Conservation (phyloP, 2,329 filamentous ascomycete species). For the Amauroascus verrucosus region DNA sequence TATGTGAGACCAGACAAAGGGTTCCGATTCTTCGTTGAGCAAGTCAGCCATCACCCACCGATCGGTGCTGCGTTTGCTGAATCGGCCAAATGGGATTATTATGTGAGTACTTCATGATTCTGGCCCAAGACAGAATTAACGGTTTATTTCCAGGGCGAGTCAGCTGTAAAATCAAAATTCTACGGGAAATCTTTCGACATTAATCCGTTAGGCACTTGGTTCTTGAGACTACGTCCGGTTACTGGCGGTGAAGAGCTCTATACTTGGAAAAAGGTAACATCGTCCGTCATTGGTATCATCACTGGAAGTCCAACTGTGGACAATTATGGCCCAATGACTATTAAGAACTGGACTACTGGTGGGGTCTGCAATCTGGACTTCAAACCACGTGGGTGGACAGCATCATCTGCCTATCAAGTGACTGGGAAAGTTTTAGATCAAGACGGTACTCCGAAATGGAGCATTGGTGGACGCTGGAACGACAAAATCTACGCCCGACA, state of each 20-base stretch:
- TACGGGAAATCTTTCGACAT: conserved; percentile 97
- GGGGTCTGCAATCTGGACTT: conserved; percentile 86
- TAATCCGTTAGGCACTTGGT: conserved; percentile 94
- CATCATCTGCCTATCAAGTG: conserved; percentile 80
- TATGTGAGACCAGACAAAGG: conserved; percentile 93
- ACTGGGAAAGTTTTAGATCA: conserved; percentile 74
- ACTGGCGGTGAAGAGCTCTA: conserved; percentile 75
- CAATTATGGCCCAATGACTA: conserved; percentile 93
- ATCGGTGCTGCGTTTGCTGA: conserved; percentile 90
- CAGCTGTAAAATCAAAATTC: conserved; percentile 89
- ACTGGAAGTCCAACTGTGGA: conserved; percentile 94
- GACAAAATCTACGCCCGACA: conserved; percentile 90
- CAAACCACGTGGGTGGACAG: conserved; percentile 93
- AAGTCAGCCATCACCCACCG: conserved; percentile 94
- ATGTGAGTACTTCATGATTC: conserved; percentile 34
- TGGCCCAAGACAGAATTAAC: conserved; percentile 12
- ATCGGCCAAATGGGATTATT: conserved; percentile 91
- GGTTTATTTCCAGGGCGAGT: conserved; percentile 59
- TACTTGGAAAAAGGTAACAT: conserved; percentile 98
- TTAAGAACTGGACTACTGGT: conserved; percentile 94
- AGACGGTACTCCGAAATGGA: conserved; percentile 72
- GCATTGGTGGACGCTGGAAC: conserved; percentile 91
- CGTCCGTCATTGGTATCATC: conserved; percentile 95
- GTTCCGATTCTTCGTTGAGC: conserved; percentile 96
- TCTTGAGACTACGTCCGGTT: conserved; percentile 69